Conservation (phyloP, 768 basidiomycete species). For the Boletus vinaceobasis region DNA sequence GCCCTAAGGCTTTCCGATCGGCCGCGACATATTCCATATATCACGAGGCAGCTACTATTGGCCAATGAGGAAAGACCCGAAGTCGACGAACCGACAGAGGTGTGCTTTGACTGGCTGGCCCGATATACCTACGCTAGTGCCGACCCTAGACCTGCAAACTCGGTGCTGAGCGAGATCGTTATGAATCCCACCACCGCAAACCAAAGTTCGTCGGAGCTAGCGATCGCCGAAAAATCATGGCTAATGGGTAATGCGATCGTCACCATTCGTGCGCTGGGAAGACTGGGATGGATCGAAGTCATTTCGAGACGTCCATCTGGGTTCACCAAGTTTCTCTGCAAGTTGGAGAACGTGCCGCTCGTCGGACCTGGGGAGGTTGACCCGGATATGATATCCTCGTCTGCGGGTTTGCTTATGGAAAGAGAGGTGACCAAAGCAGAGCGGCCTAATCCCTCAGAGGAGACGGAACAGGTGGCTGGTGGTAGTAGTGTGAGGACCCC, state of each 20-base stretch:
- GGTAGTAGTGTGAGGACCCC: constrained; percentile 8
- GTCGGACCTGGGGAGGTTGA: constrained; percentile 81
- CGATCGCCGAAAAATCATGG: constrained; percentile 73
- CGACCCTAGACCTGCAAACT: constrained; percentile 83
- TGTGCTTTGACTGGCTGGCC: constrained; percentile 97
- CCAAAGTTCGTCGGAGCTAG: constrained; percentile 36
- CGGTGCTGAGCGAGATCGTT: constrained; percentile 75
- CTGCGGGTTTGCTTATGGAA: constrained; percentile 73
- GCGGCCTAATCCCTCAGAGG: constrained; percentile 27
- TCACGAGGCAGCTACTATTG: constrained; percentile 79
- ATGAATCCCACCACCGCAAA: constrained; percentile 48
- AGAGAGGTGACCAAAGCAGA: constrained; percentile 41
- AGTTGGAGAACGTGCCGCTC: constrained; percentile 85
- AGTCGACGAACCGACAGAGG: constrained; percentile 88
- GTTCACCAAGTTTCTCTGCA: constrained; percentile 77
- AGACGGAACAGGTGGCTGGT: constrained; percentile 2
- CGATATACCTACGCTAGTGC: constrained; percentile 93
- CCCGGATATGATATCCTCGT: constrained; percentile 69
- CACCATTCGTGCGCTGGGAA: constrained; percentile 70
- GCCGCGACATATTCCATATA: constrained; percentile 76
- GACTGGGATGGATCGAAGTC: constrained; percentile 87
- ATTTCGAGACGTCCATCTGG: constrained; percentile 85
- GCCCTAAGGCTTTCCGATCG: constrained; percentile 81
- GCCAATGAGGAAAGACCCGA: constrained; percentile 74
- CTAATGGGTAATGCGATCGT: constrained; percentile 79